Evolutionary conservation across 73 alveolate species (phyloP).

Genomic region (Durusdinium trenchii): DNA sequence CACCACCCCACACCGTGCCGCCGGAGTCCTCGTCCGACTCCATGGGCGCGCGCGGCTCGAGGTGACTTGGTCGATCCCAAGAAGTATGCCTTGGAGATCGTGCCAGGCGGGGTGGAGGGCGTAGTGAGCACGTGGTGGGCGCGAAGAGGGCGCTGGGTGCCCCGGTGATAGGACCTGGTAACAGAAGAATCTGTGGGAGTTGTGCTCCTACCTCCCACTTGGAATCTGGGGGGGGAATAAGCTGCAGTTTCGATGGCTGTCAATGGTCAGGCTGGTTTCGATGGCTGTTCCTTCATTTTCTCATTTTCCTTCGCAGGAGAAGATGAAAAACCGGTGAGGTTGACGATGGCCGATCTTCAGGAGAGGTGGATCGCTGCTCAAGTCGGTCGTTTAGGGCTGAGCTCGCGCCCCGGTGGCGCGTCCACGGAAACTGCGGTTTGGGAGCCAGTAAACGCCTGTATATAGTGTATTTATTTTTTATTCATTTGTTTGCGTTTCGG

Average conservation of each 20-base stretch:
- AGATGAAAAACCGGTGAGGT: conserved; percentile 46
- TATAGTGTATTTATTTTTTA: too few species aligned
- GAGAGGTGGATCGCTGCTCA: neutral
- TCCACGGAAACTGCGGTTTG: too few species aligned
- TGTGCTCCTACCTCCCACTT: neutral
- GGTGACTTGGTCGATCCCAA: conserved; percentile 60
- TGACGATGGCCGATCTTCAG: conserved; percentile 30
- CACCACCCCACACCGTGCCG: neutral
- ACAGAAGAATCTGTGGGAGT: neutral
- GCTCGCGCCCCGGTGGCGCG: too few species aligned
- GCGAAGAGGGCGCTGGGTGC: too few species aligned
- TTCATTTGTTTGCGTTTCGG: too few species aligned
- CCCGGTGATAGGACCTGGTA: too few species aligned
- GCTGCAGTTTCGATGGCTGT: neutral
- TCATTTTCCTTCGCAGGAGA: neutral
- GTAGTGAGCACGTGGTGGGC: too few species aligned
- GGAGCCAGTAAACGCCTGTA: too few species aligned
- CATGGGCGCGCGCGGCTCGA: neutral
- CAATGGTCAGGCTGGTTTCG: too few species aligned
- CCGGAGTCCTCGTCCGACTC: neutral
- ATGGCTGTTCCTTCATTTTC: neutral
- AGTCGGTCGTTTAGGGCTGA: too few species aligned
- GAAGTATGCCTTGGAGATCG: conserved; percentile 44
- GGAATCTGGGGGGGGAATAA: neutral
- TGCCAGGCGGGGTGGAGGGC: too few species aligned